A percentile compares a stretch with the other conserved stretches of the same genome.
Evolutionary conservation across 306 rosid species (phyloP).

Genomic region (Hippophae tibetana): DNA sequence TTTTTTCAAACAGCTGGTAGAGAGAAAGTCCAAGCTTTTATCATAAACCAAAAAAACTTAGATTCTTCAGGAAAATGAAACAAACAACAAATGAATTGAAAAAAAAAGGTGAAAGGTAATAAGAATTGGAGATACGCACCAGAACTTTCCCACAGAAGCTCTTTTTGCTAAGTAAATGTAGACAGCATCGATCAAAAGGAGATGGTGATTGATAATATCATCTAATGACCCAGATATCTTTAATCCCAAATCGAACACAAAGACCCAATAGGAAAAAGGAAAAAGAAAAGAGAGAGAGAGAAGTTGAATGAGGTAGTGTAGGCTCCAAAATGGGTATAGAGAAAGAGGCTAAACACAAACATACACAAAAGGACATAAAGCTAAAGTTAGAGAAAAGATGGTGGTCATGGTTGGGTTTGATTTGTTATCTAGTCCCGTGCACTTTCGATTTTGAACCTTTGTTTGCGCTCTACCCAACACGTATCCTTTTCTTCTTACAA

Average conservation of each 20-base stretch:
- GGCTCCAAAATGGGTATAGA: not conserved
- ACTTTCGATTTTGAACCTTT: slow-evolving; percentile 21
- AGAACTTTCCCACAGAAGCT: slow-evolving; percentile 11
- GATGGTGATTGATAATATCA: not conserved
- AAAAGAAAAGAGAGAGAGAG: not conserved
- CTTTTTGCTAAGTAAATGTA: slow-evolving; percentile 14
- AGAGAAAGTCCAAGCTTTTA: not conserved
- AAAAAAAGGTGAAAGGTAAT: not conserved
- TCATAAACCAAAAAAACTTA: slow-evolving; percentile 6
- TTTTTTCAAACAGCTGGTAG: not conserved
- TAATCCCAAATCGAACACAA: too few species aligned
- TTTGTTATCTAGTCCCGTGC: slow-evolving; percentile 2
- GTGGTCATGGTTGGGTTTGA: slow-evolving; percentile 15
- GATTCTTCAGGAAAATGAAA: too few species aligned
- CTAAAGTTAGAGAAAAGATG: slow-evolving; percentile 15
- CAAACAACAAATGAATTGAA: too few species aligned
- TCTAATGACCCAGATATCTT: too few species aligned
- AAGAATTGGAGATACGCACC: not conserved
- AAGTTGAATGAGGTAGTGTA: not conserved
- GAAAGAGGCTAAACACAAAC: not conserved
- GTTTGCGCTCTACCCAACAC: slow-evolving; percentile 65
- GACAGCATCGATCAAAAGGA: slow-evolving; percentile 8
- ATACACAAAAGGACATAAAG: not conserved
- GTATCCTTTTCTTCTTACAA: slow-evolving; percentile 5
- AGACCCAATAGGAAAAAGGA: too few species aligned